Evolutionary conservation across 164 flowering plant genomes (phyloP).

Genomic region (Stephania cephalantha): DNA sequence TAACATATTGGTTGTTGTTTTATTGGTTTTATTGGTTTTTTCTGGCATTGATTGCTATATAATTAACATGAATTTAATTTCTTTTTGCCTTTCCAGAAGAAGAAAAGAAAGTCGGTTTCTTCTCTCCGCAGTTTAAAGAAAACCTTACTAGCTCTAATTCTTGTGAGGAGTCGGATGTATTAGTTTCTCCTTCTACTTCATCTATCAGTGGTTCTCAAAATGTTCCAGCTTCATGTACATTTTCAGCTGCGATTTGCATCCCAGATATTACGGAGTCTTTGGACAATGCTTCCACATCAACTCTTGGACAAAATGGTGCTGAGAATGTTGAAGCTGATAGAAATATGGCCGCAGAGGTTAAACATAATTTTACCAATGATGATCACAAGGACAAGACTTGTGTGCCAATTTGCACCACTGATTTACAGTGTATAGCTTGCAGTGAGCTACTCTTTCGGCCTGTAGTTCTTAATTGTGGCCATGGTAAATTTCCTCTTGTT

Average conservation of each 20-base stretch:
- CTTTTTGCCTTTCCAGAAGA: slow-evolving; percentile 41
- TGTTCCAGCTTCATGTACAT: slow-evolving; percentile 12
- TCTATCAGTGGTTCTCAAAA: slow-evolving; percentile 7
- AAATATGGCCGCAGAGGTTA: slow-evolving; percentile 15
- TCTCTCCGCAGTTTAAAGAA: slow-evolving; percentile 53
- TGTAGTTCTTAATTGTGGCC: slow-evolving; percentile 85
- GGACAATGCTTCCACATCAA: neutral
- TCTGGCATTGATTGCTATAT: neutral
- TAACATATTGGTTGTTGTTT: neutral
- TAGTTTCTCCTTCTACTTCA: slow-evolving; percentile 2
- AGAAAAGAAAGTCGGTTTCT: slow-evolving; percentile 36
- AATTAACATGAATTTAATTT: slow-evolving; percentile 1
- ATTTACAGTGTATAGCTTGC: slow-evolving; percentile 61
- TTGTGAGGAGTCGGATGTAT: slow-evolving; percentile 9
- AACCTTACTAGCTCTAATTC: slow-evolving; percentile 16
- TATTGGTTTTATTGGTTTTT: neutral
- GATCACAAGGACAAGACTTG: slow-evolving; percentile 4
- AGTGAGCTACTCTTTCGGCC: slow-evolving; percentile 57
- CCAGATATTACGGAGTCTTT: slow-evolving; percentile 3
- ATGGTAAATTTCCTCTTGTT: slow-evolving; percentile 43
- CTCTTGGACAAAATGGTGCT: slow-evolving; percentile 9
- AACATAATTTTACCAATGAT: slow-evolving; percentile 6
- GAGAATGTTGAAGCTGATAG: slow-evolving; percentile 12
- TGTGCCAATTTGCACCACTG: slow-evolving; percentile 34
- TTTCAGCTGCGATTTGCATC: slow-evolving; percentile 3